Conservation (phyloP, 2,329 filamentous ascomycete genomes). For the Penicillium sp. region DNA sequence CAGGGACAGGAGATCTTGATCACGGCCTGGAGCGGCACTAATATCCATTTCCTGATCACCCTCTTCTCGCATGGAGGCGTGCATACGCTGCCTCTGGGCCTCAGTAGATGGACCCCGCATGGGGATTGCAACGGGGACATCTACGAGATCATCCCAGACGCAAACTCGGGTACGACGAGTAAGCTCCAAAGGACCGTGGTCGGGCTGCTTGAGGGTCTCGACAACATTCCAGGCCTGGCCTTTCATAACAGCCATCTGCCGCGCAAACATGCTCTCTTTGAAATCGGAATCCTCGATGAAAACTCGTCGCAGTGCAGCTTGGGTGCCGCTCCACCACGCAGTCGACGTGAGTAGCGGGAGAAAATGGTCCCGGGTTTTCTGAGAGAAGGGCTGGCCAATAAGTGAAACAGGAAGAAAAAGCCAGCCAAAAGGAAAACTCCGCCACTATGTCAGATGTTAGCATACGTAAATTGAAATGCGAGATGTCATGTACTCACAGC, state of each 20-base stretch:
- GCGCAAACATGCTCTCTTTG: conserved; percentile 98
- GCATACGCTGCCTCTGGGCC: conserved; percentile 63
- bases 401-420: conserved; percentile 94
- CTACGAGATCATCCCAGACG: conserved; percentile 96
- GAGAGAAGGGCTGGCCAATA: conserved; percentile 92
- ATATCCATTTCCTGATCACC: conserved; percentile 90
- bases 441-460: conserved; percentile 49
- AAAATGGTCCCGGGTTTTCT: conserved; percentile 90
- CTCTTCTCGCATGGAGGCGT: conserved; percentile 46
- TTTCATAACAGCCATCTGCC: conserved; percentile 98
- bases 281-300: conserved; percentile 94
- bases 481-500: conserved; percentile 51
- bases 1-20: conserved; percentile 67
- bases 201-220: conserved; percentile 86
- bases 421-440: conserved; percentile 96
- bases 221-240: conserved; percentile 99
- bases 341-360: conserved; percentile 92
- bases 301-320: conserved; percentile 75
- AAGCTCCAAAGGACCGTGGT: conserved; percentile 90
- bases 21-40: conserved; percentile 54
- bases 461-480: neutral
- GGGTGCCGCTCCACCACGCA: conserved; percentile 95
- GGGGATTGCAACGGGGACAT: conserved; percentile 89
- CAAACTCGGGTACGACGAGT: conserved; percentile 87
- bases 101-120: conserved; percentile 83